Base-by-base conservation (phyloP, 1,139 yeast species). In the Yamadazyma jaroonii region DNA sequence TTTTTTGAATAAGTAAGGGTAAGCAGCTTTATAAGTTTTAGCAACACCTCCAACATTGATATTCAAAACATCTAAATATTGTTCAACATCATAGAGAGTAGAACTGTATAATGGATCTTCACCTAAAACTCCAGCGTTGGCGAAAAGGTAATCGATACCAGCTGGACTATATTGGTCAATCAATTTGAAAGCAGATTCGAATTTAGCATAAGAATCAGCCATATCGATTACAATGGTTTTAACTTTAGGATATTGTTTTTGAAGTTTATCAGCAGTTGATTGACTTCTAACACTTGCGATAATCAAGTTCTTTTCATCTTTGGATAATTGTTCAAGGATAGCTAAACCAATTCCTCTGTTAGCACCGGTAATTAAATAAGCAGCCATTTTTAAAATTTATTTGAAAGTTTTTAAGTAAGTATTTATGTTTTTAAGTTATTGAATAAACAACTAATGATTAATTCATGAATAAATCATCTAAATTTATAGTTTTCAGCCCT, bases 231-330 rank as follows among this genome's bases (percentile, higher is more conserved):
- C 21, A 10, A 35, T 9, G 3, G 26, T 9, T 22, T 35, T 31
- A 6, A 35, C 9, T n/a, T 31, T 35, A 12, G 31, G 31, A 11
- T 9, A 14, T 6, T 12, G 15, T 13, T 13, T 10, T 21, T n/a
- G 17, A 3, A 29, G 11, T 21, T 30, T 12, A 4, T 30, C 13
- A 9, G 11, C 33, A 8, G 17, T 34, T 10, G 12, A 27, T 15
- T 21, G 27, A 17, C 17, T 22, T 28, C 41, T 27, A 24, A 31
- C 38, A 12, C 36, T 35, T 9, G 32, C 38, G 45, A 62, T 53
- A 15, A 64, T 62, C 9, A 37, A 42, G 35, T 54, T 54, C 9
- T 40, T 39, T 3, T 54, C 35, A 14, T 43, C 36, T n/a, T 29
- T 26, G 9, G 57, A 36, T 6, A 60, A 42, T 27, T 47, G 49